A percentile compares a stretch with the other conserved stretches of the same genome.
phyloP scores from a whole-genome alignment of 2,329 filamentous ascomycete species.

The Neonectria faginata region DNA sequence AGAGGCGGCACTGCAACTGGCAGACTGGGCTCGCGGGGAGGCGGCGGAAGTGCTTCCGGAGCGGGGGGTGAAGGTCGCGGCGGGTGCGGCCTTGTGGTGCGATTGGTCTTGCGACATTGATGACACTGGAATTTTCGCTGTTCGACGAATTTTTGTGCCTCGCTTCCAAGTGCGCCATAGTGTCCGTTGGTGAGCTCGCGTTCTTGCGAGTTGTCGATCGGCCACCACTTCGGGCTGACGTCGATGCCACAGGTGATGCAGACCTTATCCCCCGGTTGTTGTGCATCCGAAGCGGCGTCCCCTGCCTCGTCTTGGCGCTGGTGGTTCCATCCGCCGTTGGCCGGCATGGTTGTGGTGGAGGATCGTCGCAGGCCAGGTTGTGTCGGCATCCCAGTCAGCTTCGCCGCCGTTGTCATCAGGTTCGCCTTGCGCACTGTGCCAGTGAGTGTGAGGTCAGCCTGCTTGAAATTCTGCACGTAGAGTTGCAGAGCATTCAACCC shows the following conservation, averaged over 20 bases:
- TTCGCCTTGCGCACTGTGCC: constrained; percentile 95
- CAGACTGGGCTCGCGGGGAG: constrained; percentile 33
- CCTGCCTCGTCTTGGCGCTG: constrained; percentile 43
- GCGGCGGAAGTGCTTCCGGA: constrained; percentile 38
- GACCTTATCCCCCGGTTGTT: constrained; percentile 62
- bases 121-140: constrained; percentile 78
- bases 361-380: constrained; percentile 61
- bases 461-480: constrained; percentile 91
- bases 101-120: constrained; percentile 73
- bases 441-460: constrained; percentile 89
- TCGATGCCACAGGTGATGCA: constrained; percentile 76
- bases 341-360: constrained; percentile 62
- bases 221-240: constrained; percentile 81
- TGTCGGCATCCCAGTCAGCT: constrained; percentile 55
- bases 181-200: constrained; percentile 65
- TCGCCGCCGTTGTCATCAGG: constrained; percentile 74
- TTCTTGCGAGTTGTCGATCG: constrained; percentile 64
- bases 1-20: constrained; percentile 39
- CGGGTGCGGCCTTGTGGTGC: constrained; percentile 53
- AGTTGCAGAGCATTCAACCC: constrained; percentile 85
- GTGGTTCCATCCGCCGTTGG: constrained; percentile 30
- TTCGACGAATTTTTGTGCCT: constrained; percentile 69
- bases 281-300: constrained; percentile 44
- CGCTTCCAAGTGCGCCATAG: constrained; percentile 62
- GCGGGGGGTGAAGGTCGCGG: constrained; percentile 37